A percentile compares a stretch with the other conserved stretches of the same genome.
These are phyloP conservation scores for Malassezia restricta DNA, from an alignment of 1,284 basidiomycete genomes.

Conservation along the genomic window DNA sequence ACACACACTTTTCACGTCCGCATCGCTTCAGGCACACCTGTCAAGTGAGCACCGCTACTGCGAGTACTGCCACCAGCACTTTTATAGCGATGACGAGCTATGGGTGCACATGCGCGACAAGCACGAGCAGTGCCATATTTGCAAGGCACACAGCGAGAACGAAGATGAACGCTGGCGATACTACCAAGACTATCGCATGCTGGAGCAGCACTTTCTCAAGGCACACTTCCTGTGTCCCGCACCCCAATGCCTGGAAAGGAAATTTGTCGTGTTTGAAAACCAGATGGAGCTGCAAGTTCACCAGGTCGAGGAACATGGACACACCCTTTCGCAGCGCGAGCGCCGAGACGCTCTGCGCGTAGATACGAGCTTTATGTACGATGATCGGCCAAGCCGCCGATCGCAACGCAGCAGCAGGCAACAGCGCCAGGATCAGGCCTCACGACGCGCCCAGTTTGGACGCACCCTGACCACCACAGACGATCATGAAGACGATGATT, in stretches of 20 bases:
- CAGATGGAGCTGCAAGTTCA: slow-evolving; percentile 83
- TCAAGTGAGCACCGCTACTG: slow-evolving; percentile 68
- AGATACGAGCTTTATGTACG: slow-evolving; percentile 67
- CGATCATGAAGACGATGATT: slow-evolving; percentile 48
- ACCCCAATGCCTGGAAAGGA: slow-evolving; percentile 63
- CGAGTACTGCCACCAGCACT: slow-evolving; percentile 78
- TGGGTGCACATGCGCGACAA: slow-evolving; percentile 81
- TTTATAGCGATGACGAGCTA: slow-evolving; percentile 83
- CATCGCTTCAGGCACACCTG: slow-evolving; percentile 62
- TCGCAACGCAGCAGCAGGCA: slow-evolving; percentile 16
- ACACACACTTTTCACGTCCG: slow-evolving; percentile 67
- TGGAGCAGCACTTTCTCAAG: slow-evolving; percentile 47
- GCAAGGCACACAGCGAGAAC: slow-evolving; percentile 48
- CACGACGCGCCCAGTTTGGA: slow-evolving; percentile 13
- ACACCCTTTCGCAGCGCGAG: slow-evolving; percentile 65
- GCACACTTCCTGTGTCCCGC: slow-evolving; percentile 69
- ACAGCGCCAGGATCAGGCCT: neutral
- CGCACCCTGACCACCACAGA: slow-evolving; percentile 6
- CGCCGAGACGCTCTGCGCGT: slow-evolving; percentile 66
- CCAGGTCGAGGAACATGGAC: slow-evolving; percentile 72
- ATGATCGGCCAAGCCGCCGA: slow-evolving; percentile 24
- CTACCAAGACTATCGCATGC: slow-evolving; percentile 34
- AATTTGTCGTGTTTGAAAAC: slow-evolving; percentile 84
- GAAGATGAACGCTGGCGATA: slow-evolving; percentile 39
- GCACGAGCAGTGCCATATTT: slow-evolving; percentile 95